Base-by-base conservation (phyloP, 176 grass and related monocot species). In the Rhynchospora tenuis region DNA sequence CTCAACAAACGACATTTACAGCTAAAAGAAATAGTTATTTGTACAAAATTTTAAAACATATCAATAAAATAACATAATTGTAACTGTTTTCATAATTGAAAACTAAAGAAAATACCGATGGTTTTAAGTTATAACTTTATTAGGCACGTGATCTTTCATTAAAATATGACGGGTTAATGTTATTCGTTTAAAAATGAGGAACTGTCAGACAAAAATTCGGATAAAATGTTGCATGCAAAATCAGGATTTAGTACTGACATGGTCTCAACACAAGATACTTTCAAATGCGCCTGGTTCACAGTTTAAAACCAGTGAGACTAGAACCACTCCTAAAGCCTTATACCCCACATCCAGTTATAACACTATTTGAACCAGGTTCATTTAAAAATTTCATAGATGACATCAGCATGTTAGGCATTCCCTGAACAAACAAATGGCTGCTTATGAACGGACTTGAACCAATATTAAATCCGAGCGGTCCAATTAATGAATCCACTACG, bases 371-470 rank as follows among this genome's bases (percentile, higher is more conserved):
- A 73, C 44, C 69, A 44, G 2, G 69, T 73, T 19, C 4, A 23
- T n/a, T 19, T 20, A 73, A 13, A 48, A 8, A 0, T 38, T 43
- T 14, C 28, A 42, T 0, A 7, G 14, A 68, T 42, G 64, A 68
- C 27, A 17, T 68, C 14, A 68, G 64, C 28, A 1, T 42, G 64
- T 33, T 22, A 12, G 43, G 43, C 19, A 48, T 73, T 73, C 43
- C 69, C 69, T n/a, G 2, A 73, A 48, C 69, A 73, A 72, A 73
- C 9, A 22, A 48, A 72, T 23, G 19, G 43, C 19, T 22, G 43
- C 23, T 27, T 74, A 27, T 82, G 15, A 66, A 82, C 79, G 79
- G 79, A 82, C 59, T 82, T 65, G 79, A 82, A 82, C 59, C 59
- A 47, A 47, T 50, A 82, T 65, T 82, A 82, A 82, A 66, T 82